Evolutionary conservation across 176 grass and related monocot genomes (phyloP).

Genomic region (Otatea glauca): DNA sequence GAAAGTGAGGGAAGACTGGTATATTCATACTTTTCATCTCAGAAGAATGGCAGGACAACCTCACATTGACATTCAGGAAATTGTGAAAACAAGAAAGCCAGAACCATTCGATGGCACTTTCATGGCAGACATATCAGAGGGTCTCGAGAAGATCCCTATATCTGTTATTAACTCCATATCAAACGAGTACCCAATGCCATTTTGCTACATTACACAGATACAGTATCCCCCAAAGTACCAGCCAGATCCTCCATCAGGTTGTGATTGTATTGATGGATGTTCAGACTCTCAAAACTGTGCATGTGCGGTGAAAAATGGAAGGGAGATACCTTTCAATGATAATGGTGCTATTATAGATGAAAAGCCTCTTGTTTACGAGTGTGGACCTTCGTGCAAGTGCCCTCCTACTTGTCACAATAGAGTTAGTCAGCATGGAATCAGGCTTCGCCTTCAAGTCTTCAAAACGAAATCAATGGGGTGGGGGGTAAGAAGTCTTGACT

Average conservation of each 20-base stretch:
- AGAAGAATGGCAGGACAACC: conserved; percentile 55
- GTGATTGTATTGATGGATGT: conserved; percentile 65
- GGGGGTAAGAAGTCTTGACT: conserved; percentile 63
- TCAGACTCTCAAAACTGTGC: conserved; percentile 53
- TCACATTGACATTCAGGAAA: conserved; percentile 38
- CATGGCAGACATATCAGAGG: conserved; percentile 57
- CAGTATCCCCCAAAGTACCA: conserved; percentile 45
- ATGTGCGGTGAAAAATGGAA: conserved; percentile 67
- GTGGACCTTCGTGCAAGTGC: conserved; percentile 60
- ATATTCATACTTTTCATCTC: conserved; percentile 56
- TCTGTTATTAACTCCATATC: conserved; percentile 63
- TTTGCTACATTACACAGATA: conserved; percentile 58
- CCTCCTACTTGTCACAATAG: conserved; percentile 56
- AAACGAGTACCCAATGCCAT: conserved; percentile 34
- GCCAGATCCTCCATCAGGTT: conserved; percentile 49
- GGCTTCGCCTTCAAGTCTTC: conserved; percentile 59
- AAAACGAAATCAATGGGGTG: conserved; percentile 56
- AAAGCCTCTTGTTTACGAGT: conserved; percentile 64
- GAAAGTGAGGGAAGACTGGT: conserved; percentile 8
- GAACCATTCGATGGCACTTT: conserved; percentile 47
- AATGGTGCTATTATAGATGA: conserved; percentile 48
- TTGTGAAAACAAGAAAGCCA: conserved; percentile 45
- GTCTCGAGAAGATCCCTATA: conserved; percentile 66
- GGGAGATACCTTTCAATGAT: conserved; percentile 47
- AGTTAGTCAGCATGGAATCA: conserved; percentile 57